phyloP scores from a whole-genome alignment of 2,329 filamentous ascomycete species.

The Penicillium capsulatum region DNA sequence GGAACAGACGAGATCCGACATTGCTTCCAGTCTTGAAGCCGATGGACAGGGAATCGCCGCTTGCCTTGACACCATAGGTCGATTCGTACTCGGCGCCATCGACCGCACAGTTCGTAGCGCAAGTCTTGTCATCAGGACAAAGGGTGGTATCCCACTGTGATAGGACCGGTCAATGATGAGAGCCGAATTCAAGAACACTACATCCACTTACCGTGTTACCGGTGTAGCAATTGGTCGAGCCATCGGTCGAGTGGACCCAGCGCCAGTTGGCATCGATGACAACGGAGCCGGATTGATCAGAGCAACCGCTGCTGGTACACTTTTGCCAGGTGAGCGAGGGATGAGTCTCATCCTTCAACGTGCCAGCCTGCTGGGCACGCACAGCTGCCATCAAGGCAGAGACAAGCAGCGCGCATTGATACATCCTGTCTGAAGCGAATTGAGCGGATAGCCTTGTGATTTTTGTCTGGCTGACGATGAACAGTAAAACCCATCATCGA shows the following conservation, averaged over 20 bases:
- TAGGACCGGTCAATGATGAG: too few relatives aligned
- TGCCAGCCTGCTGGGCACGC: conserved; percentile 33
- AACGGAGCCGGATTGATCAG: conserved; percentile 49
- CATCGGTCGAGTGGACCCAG: conserved; percentile 50
- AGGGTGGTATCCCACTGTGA: conserved; percentile 47
- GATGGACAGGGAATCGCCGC: conserved; percentile 48
- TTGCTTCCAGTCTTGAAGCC: conserved; percentile 46
- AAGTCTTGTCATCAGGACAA: conserved; percentile 49
- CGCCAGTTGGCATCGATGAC: conserved; percentile 58
- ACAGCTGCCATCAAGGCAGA: conserved; percentile 25
- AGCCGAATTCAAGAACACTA: too few relatives aligned
- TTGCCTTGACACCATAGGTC: conserved; percentile 52
- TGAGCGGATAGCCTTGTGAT: too few relatives aligned
- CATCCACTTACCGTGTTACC: too few relatives aligned
- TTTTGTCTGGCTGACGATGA: too few relatives aligned
- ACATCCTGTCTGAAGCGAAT: too few relatives aligned
- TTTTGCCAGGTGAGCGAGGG: conserved; percentile 52
- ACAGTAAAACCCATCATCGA: too few relatives aligned
- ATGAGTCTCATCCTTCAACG: conserved; percentile 37
- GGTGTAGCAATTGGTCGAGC: conserved; percentile 56
- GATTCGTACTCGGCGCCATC: conserved; percentile 53
- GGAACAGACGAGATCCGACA: conserved; percentile 56
- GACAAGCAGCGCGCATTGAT: too few relatives aligned
- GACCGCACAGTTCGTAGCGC: conserved; percentile 54
- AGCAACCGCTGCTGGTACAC: conserved; percentile 52